Evolutionary conservation across 257 asterid species (phyloP).

Genomic region (Capsicum chinense): DNA sequence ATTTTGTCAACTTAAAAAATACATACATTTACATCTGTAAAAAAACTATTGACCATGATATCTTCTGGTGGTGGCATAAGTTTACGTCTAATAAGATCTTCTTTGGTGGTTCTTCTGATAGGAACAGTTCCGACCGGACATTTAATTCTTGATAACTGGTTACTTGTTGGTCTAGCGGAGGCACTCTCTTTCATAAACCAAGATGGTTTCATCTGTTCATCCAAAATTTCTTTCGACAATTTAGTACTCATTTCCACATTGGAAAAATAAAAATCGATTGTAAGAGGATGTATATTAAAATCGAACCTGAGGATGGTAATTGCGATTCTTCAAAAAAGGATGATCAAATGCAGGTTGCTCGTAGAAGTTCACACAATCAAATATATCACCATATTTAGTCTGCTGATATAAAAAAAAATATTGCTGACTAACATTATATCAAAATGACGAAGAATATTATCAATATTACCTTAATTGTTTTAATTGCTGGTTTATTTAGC

Average conservation of each 20-base stretch:
- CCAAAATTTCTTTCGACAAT: background rate
- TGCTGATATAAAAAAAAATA: background rate
- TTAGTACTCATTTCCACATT: background rate
- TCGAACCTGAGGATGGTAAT: background rate
- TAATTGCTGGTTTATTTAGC: background rate
- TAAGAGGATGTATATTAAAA: background rate
- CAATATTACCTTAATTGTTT: background rate
- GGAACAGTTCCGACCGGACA: background rate
- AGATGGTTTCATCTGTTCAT: slow-evolving; percentile 5
- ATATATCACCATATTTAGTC: background rate
- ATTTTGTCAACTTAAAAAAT: background rate
- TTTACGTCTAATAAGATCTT: slow-evolving; percentile 10
- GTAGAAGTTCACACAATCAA: slow-evolving; percentile 9
- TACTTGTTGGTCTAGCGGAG: background rate
- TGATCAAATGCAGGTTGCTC: background rate
- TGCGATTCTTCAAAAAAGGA: slow-evolving; percentile 5
- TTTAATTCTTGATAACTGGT: background rate
- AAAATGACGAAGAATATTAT: background rate
- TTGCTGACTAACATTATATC: background rate
- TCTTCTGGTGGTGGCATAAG: background rate
- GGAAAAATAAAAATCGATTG: background rate
- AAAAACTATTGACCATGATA: background rate
- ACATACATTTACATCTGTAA: background rate
- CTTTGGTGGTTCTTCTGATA: background rate
- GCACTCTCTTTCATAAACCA: background rate